phyloP scores from a whole-genome alignment of 441 rosid genomes.

The Daphne laureola region DNA sequence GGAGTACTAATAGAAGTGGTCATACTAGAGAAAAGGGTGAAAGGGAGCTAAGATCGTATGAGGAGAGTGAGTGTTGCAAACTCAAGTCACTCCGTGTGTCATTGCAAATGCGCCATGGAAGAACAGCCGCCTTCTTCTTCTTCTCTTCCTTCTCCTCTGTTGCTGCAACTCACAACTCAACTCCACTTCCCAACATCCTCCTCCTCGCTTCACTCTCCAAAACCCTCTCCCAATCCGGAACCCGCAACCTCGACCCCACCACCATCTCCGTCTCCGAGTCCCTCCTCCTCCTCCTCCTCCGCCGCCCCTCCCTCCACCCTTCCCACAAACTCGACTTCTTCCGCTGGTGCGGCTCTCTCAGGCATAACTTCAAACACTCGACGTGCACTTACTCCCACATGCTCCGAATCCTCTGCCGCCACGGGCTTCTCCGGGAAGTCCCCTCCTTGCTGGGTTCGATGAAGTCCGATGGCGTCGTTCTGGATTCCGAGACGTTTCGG shows the following conservation, averaged over 20 bases:
- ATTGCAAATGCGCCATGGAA: constrained; percentile 31
- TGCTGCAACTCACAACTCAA: constrained; percentile 14
- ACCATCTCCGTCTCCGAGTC: constrained; percentile 50
- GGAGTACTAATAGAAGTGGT: too few relatives aligned
- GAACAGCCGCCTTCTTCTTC: constrained; percentile 18
- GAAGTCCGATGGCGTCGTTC: constrained; percentile 53
- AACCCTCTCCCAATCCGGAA: constrained; percentile 50
- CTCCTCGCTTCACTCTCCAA: constrained; percentile 56
- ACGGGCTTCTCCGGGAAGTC: constrained; percentile 49
- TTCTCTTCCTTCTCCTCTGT: constrained; percentile 17
- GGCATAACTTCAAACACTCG: constrained; percentile 51
- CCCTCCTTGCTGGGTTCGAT: constrained; percentile 43
- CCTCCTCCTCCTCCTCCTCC: constrained; percentile 56
- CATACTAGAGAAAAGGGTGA: too few relatives aligned
- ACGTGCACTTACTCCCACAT: constrained; percentile 55
- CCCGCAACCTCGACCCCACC: constrained; percentile 48
- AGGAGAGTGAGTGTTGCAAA: too few relatives aligned
- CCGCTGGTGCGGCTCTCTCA: constrained; percentile 54
- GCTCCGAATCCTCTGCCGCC: constrained; percentile 45
- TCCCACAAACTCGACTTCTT: constrained; percentile 61
- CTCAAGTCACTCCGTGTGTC: too few relatives aligned
- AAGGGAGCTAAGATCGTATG: too few relatives aligned
- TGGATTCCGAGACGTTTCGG: constrained; percentile 52
- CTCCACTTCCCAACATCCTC: constrained; percentile 41
- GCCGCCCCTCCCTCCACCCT: constrained; percentile 40